Percentiles rank a stretch among this genome's conserved stretches.
Conservation (phyloP, 305 asterid species). For the Rubia peregrina region DNA sequence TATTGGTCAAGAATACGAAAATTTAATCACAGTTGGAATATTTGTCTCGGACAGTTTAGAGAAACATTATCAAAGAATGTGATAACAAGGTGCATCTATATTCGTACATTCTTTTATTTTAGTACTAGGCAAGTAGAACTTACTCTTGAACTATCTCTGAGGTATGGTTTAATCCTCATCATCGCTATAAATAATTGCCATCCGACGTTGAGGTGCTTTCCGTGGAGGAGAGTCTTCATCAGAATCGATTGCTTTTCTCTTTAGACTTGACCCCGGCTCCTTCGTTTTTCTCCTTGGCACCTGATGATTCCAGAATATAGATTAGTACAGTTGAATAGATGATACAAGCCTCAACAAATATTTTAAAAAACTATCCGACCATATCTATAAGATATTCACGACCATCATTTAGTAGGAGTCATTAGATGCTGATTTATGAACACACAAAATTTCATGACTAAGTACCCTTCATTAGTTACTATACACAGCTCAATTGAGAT, state of each 20-base stretch:
- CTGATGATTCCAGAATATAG: slow-evolving; percentile 28
- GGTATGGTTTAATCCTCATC: slow-evolving; percentile 56
- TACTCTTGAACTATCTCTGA: slow-evolving; percentile 7
- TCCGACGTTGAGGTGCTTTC: slow-evolving; percentile 77
- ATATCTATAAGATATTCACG: neutral
- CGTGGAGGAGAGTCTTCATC: slow-evolving; percentile 92
- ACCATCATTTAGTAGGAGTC: neutral
- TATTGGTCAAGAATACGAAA: slow-evolving; percentile 1
- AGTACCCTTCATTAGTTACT: neutral
- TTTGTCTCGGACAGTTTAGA: neutral
- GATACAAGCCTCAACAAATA: neutral
- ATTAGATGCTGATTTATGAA: neutral
- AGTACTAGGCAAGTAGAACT: slow-evolving; percentile 7
- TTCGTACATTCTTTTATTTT: neutral
- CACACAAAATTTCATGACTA: neutral
- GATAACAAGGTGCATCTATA: neutral
- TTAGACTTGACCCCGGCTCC: slow-evolving; percentile 51
- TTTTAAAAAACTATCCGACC: neutral
- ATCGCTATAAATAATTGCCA: slow-evolving; percentile 80
- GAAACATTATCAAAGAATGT: neutral
- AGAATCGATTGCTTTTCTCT: slow-evolving; percentile 80
- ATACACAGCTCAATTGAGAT: neutral
- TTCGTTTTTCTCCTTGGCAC: slow-evolving; percentile 64
- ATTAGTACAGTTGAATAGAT: neutral
- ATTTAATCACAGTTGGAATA: neutral